Conservation (phyloP, 2,329 filamentous ascomycete genomes). For the Scytalidium lignicola region DNA sequence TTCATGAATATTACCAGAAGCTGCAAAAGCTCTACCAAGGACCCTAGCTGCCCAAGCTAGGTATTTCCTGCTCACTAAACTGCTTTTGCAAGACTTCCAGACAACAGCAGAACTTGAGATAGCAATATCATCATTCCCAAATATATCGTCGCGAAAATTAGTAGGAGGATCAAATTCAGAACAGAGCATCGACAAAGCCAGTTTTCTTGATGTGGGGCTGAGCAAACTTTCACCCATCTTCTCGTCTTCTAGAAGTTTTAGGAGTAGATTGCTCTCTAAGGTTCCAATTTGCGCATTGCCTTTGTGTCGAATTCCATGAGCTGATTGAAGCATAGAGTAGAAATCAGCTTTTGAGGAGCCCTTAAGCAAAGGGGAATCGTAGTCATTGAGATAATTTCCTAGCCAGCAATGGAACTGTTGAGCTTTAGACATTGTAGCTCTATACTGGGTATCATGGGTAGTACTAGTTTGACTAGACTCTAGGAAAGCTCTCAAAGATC, state of each 20-base stretch:
- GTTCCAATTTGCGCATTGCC: slow-evolving; percentile 66
- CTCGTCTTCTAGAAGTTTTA: slow-evolving; percentile 75
- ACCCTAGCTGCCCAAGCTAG: slow-evolving; percentile 80
- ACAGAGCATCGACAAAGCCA: slow-evolving; percentile 70
- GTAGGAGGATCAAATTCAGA: slow-evolving; percentile 63
- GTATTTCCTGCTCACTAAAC: slow-evolving; percentile 61
- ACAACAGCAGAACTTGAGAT: slow-evolving; percentile 58
- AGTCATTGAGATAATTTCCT: slow-evolving; percentile 59
- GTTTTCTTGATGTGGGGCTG: slow-evolving; percentile 61
- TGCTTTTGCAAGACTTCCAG: slow-evolving; percentile 70
- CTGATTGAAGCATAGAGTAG: slow-evolving; percentile 63
- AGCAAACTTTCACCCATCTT: slow-evolving; percentile 58
- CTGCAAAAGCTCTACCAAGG: slow-evolving; percentile 76
- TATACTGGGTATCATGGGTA: slow-evolving; percentile 79
- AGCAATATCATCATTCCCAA: slow-evolving; percentile 63
- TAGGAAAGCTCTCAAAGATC: slow-evolving; percentile 72
- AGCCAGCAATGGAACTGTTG: slow-evolving; percentile 77
- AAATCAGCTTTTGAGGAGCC: slow-evolving; percentile 47
- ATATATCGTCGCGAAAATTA: slow-evolving; percentile 57
- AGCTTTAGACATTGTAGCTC: slow-evolving; percentile 69
- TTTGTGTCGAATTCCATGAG: slow-evolving; percentile 59
- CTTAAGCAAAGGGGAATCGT: slow-evolving; percentile 39
- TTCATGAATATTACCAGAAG: slow-evolving; percentile 62
- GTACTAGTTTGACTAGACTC: slow-evolving; percentile 71
- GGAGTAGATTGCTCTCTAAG: slow-evolving; percentile 71